Evolutionary conservation across 1,139 yeast species (phyloP), one percentile per base, ranked within the genome.

Genomic region (Debaryomycetaceae sp.): DNA sequence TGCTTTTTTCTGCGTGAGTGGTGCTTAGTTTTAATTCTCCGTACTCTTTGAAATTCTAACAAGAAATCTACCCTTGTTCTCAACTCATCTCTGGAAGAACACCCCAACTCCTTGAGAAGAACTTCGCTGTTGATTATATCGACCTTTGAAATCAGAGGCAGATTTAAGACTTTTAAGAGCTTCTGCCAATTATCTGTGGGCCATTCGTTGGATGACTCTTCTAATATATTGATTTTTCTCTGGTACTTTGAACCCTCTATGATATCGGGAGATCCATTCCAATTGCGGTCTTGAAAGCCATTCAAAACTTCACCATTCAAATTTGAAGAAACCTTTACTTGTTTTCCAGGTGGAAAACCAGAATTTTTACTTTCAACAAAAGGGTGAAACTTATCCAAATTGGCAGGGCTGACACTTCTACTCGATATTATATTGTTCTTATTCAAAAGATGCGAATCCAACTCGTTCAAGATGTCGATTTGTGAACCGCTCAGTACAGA

Each of bases 61-160:
- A 65, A 49, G 41, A 63, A 65, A 17, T 60, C 59, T 17, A 63
- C 56, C 33, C 70, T 47, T 14, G 52, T 55, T 39, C 51, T 49
- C 38, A 65, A 52, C 39, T 64, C 68, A 0, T 45, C 42, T 40
- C 52, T 55, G 22, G 49, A 49, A 6, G 47, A 42, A 38, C 64
- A 59, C 13, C 53, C 63, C 34, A 65, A 51, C 34, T 49, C 50
- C 2, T 52, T 42, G 41, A 55, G 49, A 14, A 65, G 50, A 3
- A 56, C 41, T 4, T 50, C 46, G 45, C 68, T 65, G 37, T 56
- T 51, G 4, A 63, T 44, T n/a, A 66, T 60, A 37, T 63, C 66
- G 6, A 50, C 49, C 23, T 53, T 40, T 1, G 50, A 44, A 9
- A 65, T 34, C 33, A 40, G 45, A 36, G 40, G 54, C 57, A 47